Base-by-base conservation (phyloP, 495 filamentous ascomycete species). In the Viridothelium virens region DNA sequence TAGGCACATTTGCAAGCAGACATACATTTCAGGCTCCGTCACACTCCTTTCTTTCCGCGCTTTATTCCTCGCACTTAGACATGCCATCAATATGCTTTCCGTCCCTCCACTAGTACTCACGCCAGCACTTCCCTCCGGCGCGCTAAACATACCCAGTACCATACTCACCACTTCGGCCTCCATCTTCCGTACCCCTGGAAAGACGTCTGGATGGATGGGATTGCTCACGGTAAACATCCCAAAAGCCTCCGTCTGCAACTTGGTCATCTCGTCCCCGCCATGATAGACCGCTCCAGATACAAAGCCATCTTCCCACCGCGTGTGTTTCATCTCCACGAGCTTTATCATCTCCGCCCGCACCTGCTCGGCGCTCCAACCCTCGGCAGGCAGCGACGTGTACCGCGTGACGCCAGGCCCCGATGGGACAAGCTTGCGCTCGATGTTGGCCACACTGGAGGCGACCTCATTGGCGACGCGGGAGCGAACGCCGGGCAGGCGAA, bases 161-260 rank as follows among this genome's bases (percentile, higher is more conserved):
- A 99, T 99, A 65, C 92, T 87, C 48, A 99, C 94, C 73, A 97
- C 82, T 80, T 99, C 94, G 38, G 94, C 93, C 79, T 99, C 94
- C 94, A 99, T 99, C 81, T 99, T 99, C 70, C 94, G 81, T 38
- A 99, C 92, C 44, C 92, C 94, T 50, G 94, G 94, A 79, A 99
- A 99, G 46, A 97, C 92, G 79, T 99, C 94, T 39, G 94, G 94
- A 78, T 99, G 94, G 70, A 99, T 89, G n/a, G 94, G 94, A 76
- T 99, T 99, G n/a, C 90, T 81, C 16, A 97, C 94, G 59, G 91
- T 91, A 74, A 99, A 99, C 74, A 87, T 88, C 44, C 88, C 87
- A 77, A 92, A 97, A 9, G 94, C 93, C 74, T 96, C 91, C 14
- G 88, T 86, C 78, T 99, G 94, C 18, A 99, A 79, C 74, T 88